phyloP scores from a whole-genome alignment of 257 asterid genomes.

The Oldenlandia corymbosa region DNA sequence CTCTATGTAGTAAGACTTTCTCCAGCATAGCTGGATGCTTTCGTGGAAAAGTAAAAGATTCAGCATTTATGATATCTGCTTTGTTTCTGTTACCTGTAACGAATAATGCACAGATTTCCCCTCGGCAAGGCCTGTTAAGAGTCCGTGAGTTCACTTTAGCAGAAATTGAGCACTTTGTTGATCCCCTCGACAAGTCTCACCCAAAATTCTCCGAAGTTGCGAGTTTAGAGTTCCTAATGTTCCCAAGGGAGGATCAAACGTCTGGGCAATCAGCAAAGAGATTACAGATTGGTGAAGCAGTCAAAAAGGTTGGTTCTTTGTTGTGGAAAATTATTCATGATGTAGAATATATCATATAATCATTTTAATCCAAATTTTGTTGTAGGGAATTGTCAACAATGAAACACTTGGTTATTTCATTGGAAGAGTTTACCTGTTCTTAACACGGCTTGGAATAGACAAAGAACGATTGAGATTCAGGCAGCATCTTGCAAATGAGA shows the following conservation, averaged over 20 bases:
- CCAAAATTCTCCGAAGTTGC: slow-evolving; percentile 66
- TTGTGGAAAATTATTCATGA: too few species aligned
- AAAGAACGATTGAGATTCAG: slow-evolving; percentile 59
- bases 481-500: slow-evolving; percentile 47
- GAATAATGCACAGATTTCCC: slow-evolving; percentile 54
- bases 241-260: slow-evolving; percentile 78
- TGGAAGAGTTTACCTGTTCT: slow-evolving; percentile 65
- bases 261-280: slow-evolving; percentile 54
- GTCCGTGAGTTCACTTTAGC: slow-evolving; percentile 81
- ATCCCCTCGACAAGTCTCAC: slow-evolving; percentile 73
- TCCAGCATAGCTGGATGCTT: not conserved
- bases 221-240: slow-evolving; percentile 60
- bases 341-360: too few species aligned
- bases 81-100: not conserved
- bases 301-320: slow-evolving; percentile 44
- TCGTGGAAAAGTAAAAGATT: not conserved
- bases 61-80: not conserved
- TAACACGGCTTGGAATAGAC: slow-evolving; percentile 69
- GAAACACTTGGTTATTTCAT: slow-evolving; percentile 40
- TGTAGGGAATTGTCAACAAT: slow-evolving; percentile 38
- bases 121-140: slow-evolving; percentile 82
- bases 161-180: slow-evolving; percentile 83
- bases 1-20: not conserved
- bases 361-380: too few species aligned
- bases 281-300: slow-evolving; percentile 63